Conservation (phyloP, 2,329 filamentous ascomycete genomes). For the Aotearoamyces nothofagi region DNA sequence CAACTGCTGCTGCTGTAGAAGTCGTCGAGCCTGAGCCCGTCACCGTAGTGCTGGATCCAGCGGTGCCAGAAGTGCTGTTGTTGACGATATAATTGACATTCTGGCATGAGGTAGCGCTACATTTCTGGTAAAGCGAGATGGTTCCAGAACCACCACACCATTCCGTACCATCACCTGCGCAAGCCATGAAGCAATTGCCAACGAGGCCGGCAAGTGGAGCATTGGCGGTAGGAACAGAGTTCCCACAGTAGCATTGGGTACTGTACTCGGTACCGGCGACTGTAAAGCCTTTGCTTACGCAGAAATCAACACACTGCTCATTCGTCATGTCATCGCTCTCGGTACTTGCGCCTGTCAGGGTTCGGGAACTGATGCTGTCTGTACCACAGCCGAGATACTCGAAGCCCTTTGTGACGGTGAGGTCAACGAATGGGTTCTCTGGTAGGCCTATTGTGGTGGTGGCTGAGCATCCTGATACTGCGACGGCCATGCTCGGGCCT, state of each 20-base stretch:
- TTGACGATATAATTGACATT: slow-evolving; percentile 2
- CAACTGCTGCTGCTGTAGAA: no score
- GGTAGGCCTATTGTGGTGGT: slow-evolving; percentile 30
- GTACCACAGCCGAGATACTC: slow-evolving; percentile 46
- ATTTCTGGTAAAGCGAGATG: slow-evolving; percentile 22
- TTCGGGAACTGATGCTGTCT: slow-evolving; percentile 27
- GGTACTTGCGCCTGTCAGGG: slow-evolving; percentile 22
- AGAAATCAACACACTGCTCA: slow-evolving; percentile 15
- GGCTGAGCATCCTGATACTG: slow-evolving; percentile 30
- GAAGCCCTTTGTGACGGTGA: slow-evolving; percentile 34
- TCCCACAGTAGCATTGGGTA: slow-evolving; percentile 25
- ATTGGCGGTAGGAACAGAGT: slow-evolving; percentile 15
- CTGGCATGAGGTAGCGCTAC: slow-evolving; percentile 10
- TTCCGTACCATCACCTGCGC: slow-evolving; percentile 28
- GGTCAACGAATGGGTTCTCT: slow-evolving; percentile 25
- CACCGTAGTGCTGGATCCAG: no score
- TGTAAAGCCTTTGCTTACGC: slow-evolving; percentile 4
- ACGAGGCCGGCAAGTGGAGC: slow-evolving; percentile 29
- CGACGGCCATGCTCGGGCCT: slow-evolving; percentile 12
- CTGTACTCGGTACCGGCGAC: slow-evolving; percentile 9
- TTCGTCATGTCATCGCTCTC: slow-evolving; percentile 17
- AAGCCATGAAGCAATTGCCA: slow-evolving; percentile 37
- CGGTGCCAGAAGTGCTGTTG: background rate
- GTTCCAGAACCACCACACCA: slow-evolving; percentile 23
- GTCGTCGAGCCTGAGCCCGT: no score